Base-by-base conservation (phyloP, 2,329 filamentous ascomycete species). In the Chaetomiaceae sp. region DNA sequence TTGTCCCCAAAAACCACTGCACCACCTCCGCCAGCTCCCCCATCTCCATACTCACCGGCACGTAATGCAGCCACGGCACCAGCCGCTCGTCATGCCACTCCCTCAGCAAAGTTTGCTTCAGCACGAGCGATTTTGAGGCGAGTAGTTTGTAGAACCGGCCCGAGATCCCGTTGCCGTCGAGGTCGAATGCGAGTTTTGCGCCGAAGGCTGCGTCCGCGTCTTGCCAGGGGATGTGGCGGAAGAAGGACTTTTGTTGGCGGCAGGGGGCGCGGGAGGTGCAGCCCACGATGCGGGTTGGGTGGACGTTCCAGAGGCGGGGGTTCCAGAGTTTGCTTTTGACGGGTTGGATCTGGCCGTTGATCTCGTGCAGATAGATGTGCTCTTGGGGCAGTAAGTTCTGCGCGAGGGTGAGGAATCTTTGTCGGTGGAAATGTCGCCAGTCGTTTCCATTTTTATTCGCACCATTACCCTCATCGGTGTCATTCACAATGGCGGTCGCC, bases 11-110 rank as follows among this genome's bases (percentile, higher is more conserved):
- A 5, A 83, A 65, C 54, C 72, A 81, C 0, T 61, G 59, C 0
- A 82, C 68, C 34, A 80, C 58, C 60, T 82, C 80, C 0, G 78
- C 76, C 3, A 83, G 59, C 63, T 83, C 79, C 3, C 72, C 70
- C 62, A 79, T 66, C 6, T 71, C 65, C 56, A 74, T 66, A 43
- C 75, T 79, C 0, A 83, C 69, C 0, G 80, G 80, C 0, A 82
- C 62, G 51, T 81, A 82, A 55, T 83, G 80, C 4, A 78, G 67
- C 80, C 80, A 83, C 0, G 80, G 78, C 9, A 75, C 51, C 2
- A 83, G 68, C 0, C 79, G 66, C 22, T 82, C 78, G 54, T 82
- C 77, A 54, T 83, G 79, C 81, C 80, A 83, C 63, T 83, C 80
- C 2, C 72, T 69, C 7, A 81, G 65, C 0, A 82, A 59, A 0